Base-by-base conservation (phyloP, 1,284 basidiomycete species). In the Neotropicomus parvogracilis region DNA sequence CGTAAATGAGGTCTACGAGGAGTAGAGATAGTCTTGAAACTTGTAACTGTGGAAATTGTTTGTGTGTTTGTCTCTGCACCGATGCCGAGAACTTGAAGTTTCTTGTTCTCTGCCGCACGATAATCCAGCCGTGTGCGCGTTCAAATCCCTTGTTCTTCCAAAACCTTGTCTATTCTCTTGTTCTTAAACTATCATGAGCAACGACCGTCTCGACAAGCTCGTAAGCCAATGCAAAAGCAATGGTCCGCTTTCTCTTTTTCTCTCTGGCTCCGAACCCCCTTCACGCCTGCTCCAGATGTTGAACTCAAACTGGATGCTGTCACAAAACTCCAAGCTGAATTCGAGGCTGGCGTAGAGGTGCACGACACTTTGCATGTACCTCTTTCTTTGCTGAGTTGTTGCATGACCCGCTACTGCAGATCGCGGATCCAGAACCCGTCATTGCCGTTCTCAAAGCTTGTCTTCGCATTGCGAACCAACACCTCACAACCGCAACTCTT, bases 251-350 rank as follows among this genome's bases (percentile, higher is more conserved):
- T 40, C 43, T 39, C 39, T 40, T 27, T 32, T 41, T 33, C 13
- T 38, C n/a, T n/a, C n/a, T n/a, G n/a, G n/a, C n/a, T 40, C 41
- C 40, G 17, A 41, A 34, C 38, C 24, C 34, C 41, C 40, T 50
- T 49, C 52, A 59, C 42, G 49, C 46, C 37, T 40, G 29, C 34
- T 37, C 47, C 56, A 88, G 88, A 91, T 67, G 79, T 86, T 49
- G 88, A 91, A 69, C 75, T 79, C 53, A 88, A 83, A 70, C 76
- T 89, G 36, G 87, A 91, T 64, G 88, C 85, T 39, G 73, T 91
- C 52, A 74, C 79, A 50, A 89, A 87, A 68, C 72, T 91, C 31
- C 83, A 89, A 66, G 73, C 72, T 39, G 78, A 82, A 66, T 85
- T 89, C 58, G 84, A 88, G 65, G 69, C 75, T 34, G 83, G 79